Evolutionary conservation across 352 stramenopile species (phyloP).

Genomic region (Phytopythium vexans): DNA sequence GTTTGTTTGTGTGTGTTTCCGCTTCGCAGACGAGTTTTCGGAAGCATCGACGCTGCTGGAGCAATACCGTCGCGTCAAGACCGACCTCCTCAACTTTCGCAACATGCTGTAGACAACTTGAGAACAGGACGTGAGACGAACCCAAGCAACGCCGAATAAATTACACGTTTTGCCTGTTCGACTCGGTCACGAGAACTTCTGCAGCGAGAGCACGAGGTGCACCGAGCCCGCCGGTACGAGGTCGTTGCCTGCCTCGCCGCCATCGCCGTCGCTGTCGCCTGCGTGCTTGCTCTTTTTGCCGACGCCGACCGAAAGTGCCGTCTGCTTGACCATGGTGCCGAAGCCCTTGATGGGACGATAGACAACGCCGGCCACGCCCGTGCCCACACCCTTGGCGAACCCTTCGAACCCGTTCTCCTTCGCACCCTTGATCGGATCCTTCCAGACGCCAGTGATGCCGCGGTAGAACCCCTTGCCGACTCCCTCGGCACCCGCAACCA

Average conservation of each 20-base stretch:
- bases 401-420: slow-evolving; percentile 67
- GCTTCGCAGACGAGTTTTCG: slow-evolving; percentile 49
- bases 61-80: slow-evolving; percentile 72
- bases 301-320: slow-evolving; percentile 57
- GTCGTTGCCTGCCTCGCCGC: slow-evolving; percentile 14
- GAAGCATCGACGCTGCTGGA: slow-evolving; percentile 60
- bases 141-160: slow-evolving; percentile 40
- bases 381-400: slow-evolving; percentile 72
- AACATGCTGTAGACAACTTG: slow-evolving; percentile 51
- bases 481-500: slow-evolving; percentile 70
- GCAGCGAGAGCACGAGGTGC: slow-evolving; percentile 60
- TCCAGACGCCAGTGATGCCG: slow-evolving; percentile 74
- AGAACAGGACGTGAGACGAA: not conserved
- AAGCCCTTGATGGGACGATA: slow-evolving; percentile 72
- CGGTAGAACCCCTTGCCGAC: slow-evolving; percentile 65
- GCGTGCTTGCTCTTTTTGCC: slow-evolving; percentile 31
- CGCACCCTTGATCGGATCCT: slow-evolving; percentile 73
- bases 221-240: slow-evolving; percentile 54
- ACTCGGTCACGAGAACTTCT: slow-evolving; percentile 39
- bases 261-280: slow-evolving; percentile 34
- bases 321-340: slow-evolving; percentile 77
- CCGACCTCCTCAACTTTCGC: slow-evolving; percentile 68
- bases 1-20: slow-evolving; percentile 9
- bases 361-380: slow-evolving; percentile 63
- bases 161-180: slow-evolving; percentile 43